Conservation (phyloP, 805 yeast genomes). For the Tetrapisispora phaffii region DNA sequence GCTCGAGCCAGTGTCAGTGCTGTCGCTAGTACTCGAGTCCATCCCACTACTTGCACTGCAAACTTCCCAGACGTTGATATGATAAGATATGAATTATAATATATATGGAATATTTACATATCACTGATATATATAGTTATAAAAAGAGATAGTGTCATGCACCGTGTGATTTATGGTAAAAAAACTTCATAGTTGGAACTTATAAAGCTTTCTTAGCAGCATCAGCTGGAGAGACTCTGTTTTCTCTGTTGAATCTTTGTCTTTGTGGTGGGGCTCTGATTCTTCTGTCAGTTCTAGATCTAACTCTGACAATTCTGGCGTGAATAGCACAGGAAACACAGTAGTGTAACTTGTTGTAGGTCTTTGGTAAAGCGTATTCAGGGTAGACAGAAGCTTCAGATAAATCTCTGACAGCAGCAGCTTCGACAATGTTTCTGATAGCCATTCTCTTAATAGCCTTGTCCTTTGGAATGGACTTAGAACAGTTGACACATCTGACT, state of each 20-base stretch:
- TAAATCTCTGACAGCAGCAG: slow-evolving; percentile 99
- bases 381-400: slow-evolving; percentile 98
- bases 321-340: slow-evolving; percentile 99
- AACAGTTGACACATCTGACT: slow-evolving; percentile 99
- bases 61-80: slow-evolving; percentile 1
- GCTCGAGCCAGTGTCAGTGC: too few relatives aligned
- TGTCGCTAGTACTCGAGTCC: neutral
- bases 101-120: slow-evolving; percentile 1
- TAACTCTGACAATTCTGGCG: slow-evolving; percentile 99
- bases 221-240: slow-evolving; percentile 92
- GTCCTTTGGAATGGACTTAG: slow-evolving; percentile 99
- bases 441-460: slow-evolving; percentile 99
- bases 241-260: slow-evolving; percentile 95
- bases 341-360: slow-evolving; percentile 99
- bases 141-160: slow-evolving; percentile 2
- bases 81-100: slow-evolving; percentile 3
- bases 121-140: slow-evolving; percentile 2
- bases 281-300: slow-evolving; percentile 98
- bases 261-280: slow-evolving; percentile 98
- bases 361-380: slow-evolving; percentile 99
- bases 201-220: slow-evolving; percentile 90
- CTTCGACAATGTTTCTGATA: slow-evolving; percentile 99
- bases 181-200: slow-evolving; percentile 11
- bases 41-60: too few relatives aligned
- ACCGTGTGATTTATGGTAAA: neutral